Evolutionary conservation across 2,329 filamentous ascomycete species (phyloP), one percentile per base, ranked within the genome.

Genomic region (Geosmithia flava): DNA sequence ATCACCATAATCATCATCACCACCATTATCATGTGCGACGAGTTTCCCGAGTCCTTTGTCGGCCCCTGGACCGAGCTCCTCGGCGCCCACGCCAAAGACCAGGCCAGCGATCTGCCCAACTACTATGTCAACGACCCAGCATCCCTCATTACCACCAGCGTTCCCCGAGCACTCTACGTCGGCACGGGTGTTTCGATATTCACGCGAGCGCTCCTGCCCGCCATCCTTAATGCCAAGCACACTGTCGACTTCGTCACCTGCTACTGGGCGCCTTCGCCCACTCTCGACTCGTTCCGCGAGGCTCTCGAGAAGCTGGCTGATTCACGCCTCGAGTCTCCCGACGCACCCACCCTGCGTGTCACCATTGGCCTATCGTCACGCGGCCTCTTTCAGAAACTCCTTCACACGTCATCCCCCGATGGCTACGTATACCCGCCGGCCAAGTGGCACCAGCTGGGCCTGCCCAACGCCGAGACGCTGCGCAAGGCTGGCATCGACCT

Each of bases 201-300:
- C 55, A 69, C 70, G 0, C 65, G 68, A 40, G 65, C 68, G 3
- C 68, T 88, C 7, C 64, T 83, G 1, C 78, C 83, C 2, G 76
- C 80, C 8, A 72, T 90, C 3, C 64, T 76, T 4, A 59, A 65
- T 1, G 81, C 85, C 2, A 68, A 74, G 37, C 65, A 72, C 45
- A 85, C 88, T 56, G 68, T 90, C 27, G 77, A 89, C 50, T 72
- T 93, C 42, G 83, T 89, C 7, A 91, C 87, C 8, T 91, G 87
- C 62, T 93, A 90, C 64, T 90, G 86, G 85, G 81, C 86, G 0
- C 67, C 69, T 0, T 90, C 85, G 0, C 63, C 71, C 1, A 82
- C 80, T 0, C 68, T 82, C 17, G 66, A 73, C 3, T 71, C 71
- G 1, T 66, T 93, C 13, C 70, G 68, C 40, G 65, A 75, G 3